These are phyloP conservation scores for Colletotrichum eleusines DNA, from an alignment of 2,329 filamentous ascomycete genomes.

Conservation along the genomic window DNA sequence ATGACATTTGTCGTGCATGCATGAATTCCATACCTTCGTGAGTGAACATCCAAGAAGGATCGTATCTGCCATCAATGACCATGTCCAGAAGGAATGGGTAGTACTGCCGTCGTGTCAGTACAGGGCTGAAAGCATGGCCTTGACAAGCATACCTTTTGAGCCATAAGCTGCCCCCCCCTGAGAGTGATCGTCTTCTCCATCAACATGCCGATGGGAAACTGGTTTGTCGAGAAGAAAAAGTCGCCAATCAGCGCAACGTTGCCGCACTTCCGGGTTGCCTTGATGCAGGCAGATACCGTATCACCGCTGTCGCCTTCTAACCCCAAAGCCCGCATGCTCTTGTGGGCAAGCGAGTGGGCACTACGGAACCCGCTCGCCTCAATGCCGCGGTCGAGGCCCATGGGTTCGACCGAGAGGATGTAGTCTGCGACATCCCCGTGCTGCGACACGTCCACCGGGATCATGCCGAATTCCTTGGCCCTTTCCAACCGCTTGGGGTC, in stretches of 20 bases:
- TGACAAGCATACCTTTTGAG: constrained; percentile 36
- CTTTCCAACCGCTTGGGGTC: constrained; percentile 46
- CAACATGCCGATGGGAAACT: constrained; percentile 49
- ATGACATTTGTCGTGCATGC: neutral
- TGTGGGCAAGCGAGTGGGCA: constrained; percentile 39
- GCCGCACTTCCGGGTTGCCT: constrained; percentile 48
- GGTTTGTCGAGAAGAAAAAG: constrained; percentile 47
- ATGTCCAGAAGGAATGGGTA: neutral
- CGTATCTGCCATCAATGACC: constrained; percentile 15
- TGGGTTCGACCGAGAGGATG: constrained; percentile 48
- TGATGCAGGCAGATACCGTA: constrained; percentile 47
- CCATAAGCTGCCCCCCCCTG: constrained; percentile 47
- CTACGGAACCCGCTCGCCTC: constrained; percentile 49
- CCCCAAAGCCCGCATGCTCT: constrained; percentile 38
- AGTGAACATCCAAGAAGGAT: constrained; percentile 17
- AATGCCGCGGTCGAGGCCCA: constrained; percentile 46
- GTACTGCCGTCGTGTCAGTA: neutral
- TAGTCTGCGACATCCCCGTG: constrained; percentile 47
- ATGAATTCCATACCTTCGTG: neutral
- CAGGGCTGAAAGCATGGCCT: no score
- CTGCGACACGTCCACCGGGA: constrained; percentile 45
- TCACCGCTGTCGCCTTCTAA: constrained; percentile 48
- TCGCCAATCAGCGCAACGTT: constrained; percentile 48
- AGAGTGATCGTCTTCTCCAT: constrained; percentile 51
- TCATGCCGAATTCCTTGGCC: constrained; percentile 48